These are phyloP conservation scores for Juncus effusus DNA, from an alignment of 176 grass and related monocot species.

Conservation along the genomic window DNA sequence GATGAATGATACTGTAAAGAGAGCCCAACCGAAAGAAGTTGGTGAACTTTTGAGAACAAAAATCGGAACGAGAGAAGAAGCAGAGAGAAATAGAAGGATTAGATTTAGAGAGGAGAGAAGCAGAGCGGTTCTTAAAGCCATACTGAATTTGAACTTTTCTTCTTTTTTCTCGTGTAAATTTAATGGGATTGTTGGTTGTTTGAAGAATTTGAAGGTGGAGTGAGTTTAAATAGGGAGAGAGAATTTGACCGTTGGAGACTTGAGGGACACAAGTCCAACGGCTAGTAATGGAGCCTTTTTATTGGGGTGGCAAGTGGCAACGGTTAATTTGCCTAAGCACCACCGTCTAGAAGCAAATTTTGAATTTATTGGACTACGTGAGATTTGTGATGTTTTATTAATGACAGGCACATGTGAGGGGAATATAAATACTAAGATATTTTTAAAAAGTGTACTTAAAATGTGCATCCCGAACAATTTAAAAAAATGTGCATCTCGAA, in stretches of 20 bases:
- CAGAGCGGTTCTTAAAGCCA: constrained; percentile 15
- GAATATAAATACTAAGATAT: too few species aligned
- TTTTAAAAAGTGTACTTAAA: too few species aligned
- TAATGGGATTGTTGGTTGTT: constrained; percentile 18
- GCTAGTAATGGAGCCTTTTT: constrained; percentile 19
- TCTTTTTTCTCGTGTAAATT: background rate
- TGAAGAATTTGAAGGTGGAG: constrained; percentile 2
- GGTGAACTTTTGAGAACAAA: constrained; percentile 46
- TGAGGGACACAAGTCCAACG: constrained; percentile 10
- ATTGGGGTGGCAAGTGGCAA: too few species aligned
- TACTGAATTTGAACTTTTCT: background rate
- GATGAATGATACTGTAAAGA: constrained; percentile 45
- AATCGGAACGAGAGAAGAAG: constrained; percentile 36
- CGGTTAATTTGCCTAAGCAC: background rate
- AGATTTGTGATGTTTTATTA: background rate
- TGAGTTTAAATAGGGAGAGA: constrained; percentile 25
- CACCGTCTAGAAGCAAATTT: background rate
- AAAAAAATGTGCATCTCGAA: too few species aligned
- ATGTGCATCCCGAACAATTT: too few species aligned
- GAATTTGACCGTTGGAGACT: constrained; percentile 15
- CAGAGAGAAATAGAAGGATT: constrained; percentile 43
- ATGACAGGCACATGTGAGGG: too few species aligned
- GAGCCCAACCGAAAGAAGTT: constrained; percentile 65
- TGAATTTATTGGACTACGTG: background rate
- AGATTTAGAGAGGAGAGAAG: constrained; percentile 50